Base-by-base conservation (phyloP, 2,329 filamentous ascomycete genomes). In the Fusarium temperatum region DNA sequence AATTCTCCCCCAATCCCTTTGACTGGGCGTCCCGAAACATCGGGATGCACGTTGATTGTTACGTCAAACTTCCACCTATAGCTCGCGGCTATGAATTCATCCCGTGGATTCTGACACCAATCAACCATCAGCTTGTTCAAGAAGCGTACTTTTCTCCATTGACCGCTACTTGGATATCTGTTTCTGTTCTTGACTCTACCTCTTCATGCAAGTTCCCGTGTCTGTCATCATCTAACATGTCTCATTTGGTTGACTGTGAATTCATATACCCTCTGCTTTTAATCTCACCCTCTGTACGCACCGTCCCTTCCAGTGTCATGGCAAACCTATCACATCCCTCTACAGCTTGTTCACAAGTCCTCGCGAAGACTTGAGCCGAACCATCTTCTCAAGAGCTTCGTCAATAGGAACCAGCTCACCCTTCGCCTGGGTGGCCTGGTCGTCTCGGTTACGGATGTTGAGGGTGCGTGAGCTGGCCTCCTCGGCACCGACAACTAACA, bases 361-460 rank as follows among this genome's bases (percentile, higher is more conserved):
- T 70, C 84, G 81, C 77, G 89, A 87, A 61, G 83, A 82, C 77
- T 87, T 85, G 64, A 91, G 83, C 78, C 84, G 84, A 57, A 83
- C 75, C 68, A 90, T 84, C 80, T 89, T 89, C 75, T 87, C 83
- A 50, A 91, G 82, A 11, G 88, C 89, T 77, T 89, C 87, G 47
- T 89, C 82, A 58, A 91, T 81, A 26, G 86, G 83, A 55, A 91
- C 83, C 50, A 90, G 86, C 79, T 89, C 89, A 74, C 89, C 89
- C 79, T 89, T 87, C 77, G 86, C 87, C 82, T 92, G 89, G 60
- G 87, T 89, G 62, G 86, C 87, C 56, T 88, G 88, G 81, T 91
- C 89, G 77, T 91, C 89, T 75, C 89, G 86, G 83, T 90, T 90
- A 65, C 90, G 88, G 67, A 91, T 88, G 80, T 90, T 91, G 79